These are phyloP conservation scores for Wickerhamiella cacticola DNA, from an alignment of 805 yeast species.

Conservation along the genomic window DNA sequence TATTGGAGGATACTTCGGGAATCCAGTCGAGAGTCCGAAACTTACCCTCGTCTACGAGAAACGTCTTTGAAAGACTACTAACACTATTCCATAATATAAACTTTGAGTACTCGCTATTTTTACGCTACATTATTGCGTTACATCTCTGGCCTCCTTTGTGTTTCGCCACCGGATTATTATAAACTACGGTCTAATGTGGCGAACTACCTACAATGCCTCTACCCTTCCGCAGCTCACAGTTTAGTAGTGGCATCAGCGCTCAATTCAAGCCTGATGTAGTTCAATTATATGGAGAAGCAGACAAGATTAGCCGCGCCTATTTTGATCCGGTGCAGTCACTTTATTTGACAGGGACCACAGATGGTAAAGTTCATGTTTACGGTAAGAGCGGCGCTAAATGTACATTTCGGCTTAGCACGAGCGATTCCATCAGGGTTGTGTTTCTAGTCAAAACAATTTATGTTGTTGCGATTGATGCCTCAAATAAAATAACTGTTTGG, in stretches of 20 bases:
- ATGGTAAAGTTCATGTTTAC: slow-evolving; percentile 60
- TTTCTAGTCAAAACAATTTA: slow-evolving; percentile 71
- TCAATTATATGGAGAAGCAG: slow-evolving; percentile 46
- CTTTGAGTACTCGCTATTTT: too few species aligned
- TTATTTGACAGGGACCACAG: slow-evolving; percentile 64
- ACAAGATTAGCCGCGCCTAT: slow-evolving; percentile 54
- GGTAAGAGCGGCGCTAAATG: slow-evolving; percentile 77
- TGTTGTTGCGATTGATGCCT: slow-evolving; percentile 55
- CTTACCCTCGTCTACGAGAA: neutral
- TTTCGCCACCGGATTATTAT: neutral
- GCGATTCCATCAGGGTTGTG: slow-evolving; percentile 39
- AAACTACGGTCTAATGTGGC: neutral
- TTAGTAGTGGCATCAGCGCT: slow-evolving; percentile 22
- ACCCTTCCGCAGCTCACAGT: slow-evolving; percentile 14
- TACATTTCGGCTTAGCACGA: slow-evolving; percentile 41
- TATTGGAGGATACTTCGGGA: neutral
- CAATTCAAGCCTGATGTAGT: slow-evolving; percentile 25
- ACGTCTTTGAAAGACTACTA: too few species aligned
- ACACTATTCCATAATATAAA: too few species aligned
- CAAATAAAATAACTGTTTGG: slow-evolving; percentile 51
- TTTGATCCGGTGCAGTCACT: slow-evolving; percentile 84
- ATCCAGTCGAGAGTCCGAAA: neutral
- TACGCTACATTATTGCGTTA: too few species aligned
- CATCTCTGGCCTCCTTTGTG: neutral
- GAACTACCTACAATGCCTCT: slow-evolving; percentile 5